These are phyloP conservation scores for Rhizodiscina lignyota DNA, from an alignment of 495 filamentous ascomycete species.

Conservation along the genomic window DNA sequence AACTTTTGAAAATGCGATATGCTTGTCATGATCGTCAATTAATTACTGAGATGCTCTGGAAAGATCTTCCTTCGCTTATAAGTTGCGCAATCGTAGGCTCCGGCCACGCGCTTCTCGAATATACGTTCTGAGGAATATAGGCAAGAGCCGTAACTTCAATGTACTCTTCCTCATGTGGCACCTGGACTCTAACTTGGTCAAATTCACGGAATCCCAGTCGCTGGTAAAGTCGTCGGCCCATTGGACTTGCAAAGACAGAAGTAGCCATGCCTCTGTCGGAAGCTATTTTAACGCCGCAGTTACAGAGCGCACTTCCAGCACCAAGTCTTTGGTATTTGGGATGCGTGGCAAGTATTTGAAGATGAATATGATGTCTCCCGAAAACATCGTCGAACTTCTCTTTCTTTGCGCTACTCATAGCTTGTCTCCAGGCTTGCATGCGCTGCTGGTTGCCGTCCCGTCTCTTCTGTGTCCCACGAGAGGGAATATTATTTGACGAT, in stretches of 20 bases:
- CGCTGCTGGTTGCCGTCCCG: slow-evolving; percentile 5
- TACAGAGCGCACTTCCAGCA: slow-evolving; percentile 2
- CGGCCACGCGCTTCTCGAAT: too few relatives aligned
- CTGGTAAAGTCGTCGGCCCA: slow-evolving; percentile 6
- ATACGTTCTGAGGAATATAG: too few relatives aligned
- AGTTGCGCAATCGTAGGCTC: too few relatives aligned
- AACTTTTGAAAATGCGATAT: too few relatives aligned
- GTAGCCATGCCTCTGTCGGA: slow-evolving; percentile 1
- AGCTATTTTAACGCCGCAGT: slow-evolving; percentile 2
- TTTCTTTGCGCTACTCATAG: not conserved
- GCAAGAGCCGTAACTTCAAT: too few relatives aligned
- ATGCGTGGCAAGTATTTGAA: slow-evolving; percentile 8
- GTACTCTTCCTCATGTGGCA: too few relatives aligned
- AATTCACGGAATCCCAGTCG: too few relatives aligned
- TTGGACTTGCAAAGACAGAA: slow-evolving; percentile 8
- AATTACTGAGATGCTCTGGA: too few relatives aligned
- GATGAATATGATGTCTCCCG: slow-evolving; percentile 4
- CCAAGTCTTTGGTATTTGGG: slow-evolving; percentile 5
- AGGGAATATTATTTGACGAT: not conserved
- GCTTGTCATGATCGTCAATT: too few relatives aligned
- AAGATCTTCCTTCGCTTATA: too few relatives aligned
- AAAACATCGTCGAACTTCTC: slow-evolving; percentile 2
- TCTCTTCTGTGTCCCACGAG: not conserved
- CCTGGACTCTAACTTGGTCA: too few relatives aligned
- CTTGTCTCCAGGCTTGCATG: slow-evolving; percentile 4